Conservation (phyloP, 768 basidiomycete genomes). For the Tremella yokohamensis region DNA sequence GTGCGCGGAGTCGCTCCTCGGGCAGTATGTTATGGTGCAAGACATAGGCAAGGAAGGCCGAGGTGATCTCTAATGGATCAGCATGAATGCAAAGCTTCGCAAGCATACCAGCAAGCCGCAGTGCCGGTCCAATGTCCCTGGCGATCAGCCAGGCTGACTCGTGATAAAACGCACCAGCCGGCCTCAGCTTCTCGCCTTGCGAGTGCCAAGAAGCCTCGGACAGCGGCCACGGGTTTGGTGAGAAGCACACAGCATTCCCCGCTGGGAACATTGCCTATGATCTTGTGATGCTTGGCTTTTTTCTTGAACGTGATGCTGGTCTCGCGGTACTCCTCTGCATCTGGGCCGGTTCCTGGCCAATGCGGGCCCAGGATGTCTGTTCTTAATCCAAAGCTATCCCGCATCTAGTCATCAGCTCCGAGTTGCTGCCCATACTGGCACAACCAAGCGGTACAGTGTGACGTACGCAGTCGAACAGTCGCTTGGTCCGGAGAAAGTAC, state of each 20-base stretch:
- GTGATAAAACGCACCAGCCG: conserved; percentile 15
- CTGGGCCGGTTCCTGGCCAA: conserved; percentile 25
- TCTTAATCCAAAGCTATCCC: conserved; percentile 24
- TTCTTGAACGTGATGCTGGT: background rate
- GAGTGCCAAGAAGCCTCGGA: conserved; percentile 41
- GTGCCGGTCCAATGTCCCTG: conserved; percentile 38
- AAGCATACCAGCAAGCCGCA: conserved; percentile 27
- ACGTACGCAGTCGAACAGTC: conserved; percentile 21
- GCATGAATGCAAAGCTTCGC: background rate
- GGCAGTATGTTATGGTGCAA: conserved; percentile 27
- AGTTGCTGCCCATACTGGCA: background rate
- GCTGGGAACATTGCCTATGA: background rate
- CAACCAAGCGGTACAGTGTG: conserved; percentile 14
- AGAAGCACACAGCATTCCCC: conserved; percentile 33
- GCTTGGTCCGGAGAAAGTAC: conserved; percentile 23
- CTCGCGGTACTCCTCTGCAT: conserved; percentile 16
- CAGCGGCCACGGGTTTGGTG: conserved; percentile 16
- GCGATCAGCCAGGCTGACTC: background rate
- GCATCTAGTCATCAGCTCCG: conserved; percentile 17
- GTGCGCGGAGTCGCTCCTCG: conserved; percentile 11
- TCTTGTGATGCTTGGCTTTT: background rate
- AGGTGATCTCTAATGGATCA: conserved; percentile 24
- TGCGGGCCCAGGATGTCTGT: conserved; percentile 19
- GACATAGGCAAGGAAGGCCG: conserved; percentile 36
- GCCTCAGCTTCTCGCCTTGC: conserved; percentile 34